phyloP scores from a whole-genome alignment of 352 stramenopile species.

The Phytopythium oedochilum region DNA sequence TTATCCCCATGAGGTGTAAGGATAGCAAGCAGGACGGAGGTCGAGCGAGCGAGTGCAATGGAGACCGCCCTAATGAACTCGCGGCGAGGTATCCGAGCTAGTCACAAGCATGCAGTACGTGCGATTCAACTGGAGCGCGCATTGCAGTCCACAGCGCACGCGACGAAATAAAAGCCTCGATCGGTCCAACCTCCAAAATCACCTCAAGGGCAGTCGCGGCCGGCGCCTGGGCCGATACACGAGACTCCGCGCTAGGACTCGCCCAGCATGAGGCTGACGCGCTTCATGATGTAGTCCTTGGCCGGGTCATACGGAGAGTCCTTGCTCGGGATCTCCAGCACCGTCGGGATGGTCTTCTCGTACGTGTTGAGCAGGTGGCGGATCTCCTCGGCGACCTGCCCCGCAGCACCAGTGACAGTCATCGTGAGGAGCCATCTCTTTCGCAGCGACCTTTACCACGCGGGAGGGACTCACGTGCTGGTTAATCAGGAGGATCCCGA shows the following conservation, averaged over 20 bases:
- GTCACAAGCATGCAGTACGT: background rate
- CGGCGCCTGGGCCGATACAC: too few species aligned
- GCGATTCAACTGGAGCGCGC: background rate
- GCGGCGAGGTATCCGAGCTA: too few species aligned
- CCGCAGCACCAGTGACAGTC: background rate
- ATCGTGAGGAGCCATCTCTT: background rate
- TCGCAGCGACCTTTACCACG: background rate
- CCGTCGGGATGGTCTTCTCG: constrained; percentile 97
- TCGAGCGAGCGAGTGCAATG: too few species aligned
- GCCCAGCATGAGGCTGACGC: constrained; percentile 92
- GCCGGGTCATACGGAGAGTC: constrained; percentile 94
- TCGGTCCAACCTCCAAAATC: background rate
- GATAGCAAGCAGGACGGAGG: too few species aligned
- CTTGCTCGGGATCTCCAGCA: constrained; percentile 98
- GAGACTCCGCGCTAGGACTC: constrained; percentile 27
- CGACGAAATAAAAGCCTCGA: background rate
- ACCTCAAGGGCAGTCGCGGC: background rate
- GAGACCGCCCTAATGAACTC: too few species aligned
- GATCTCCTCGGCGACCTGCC: constrained; percentile 95
- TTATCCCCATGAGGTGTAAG: too few species aligned
- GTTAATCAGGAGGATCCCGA: constrained; percentile 99
- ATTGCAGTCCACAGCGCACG: background rate
- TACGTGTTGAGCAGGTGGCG: constrained; percentile 98
- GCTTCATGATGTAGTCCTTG: constrained; percentile 99
- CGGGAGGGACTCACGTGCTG: constrained; percentile 82